phyloP scores from a whole-genome alignment of 2,329 filamentous ascomycete species.

The Emmonsia crescens region DNA sequence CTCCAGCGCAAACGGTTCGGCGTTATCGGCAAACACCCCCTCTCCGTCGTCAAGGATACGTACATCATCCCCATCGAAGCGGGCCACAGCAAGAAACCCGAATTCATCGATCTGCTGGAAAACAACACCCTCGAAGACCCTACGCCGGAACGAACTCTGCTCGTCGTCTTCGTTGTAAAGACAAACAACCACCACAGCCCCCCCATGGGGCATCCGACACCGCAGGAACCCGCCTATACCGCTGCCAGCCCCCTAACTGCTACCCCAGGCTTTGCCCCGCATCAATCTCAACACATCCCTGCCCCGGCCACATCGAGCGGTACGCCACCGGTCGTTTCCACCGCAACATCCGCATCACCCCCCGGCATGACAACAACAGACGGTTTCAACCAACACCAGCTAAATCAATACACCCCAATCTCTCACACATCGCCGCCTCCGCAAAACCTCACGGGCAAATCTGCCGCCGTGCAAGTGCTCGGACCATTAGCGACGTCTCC shows the following conservation, averaged over 20 bases:
- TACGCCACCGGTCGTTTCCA: slow-evolving; percentile 16
- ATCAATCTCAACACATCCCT: slow-evolving; percentile 4
- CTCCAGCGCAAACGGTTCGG: slow-evolving; percentile 70
- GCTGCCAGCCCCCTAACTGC: slow-evolving; percentile 26
- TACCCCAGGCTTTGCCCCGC: slow-evolving; percentile 12
- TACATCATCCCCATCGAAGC: slow-evolving; percentile 80
- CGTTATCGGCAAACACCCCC: slow-evolving; percentile 66
- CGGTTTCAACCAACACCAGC: slow-evolving; percentile 14
- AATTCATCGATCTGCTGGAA: slow-evolving; percentile 80
- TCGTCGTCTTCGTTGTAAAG: slow-evolving; percentile 77
- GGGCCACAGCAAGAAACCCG: slow-evolving; percentile 58
- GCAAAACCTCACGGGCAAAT: slow-evolving; percentile 37
- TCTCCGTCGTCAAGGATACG: slow-evolving; percentile 71
- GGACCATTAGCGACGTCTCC: slow-evolving; percentile 52
- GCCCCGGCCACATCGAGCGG: slow-evolving; percentile 12
- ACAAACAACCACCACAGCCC: slow-evolving; percentile 36
- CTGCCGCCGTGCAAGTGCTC: slow-evolving; percentile 52
- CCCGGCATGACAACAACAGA: slow-evolving; percentile 17
- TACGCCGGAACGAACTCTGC: slow-evolving; percentile 62
- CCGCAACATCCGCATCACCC: slow-evolving; percentile 10
- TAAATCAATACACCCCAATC: slow-evolving; percentile 11
- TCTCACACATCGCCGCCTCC: slow-evolving; percentile 17
- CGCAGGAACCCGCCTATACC: slow-evolving; percentile 26
- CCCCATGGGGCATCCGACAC: slow-evolving; percentile 28
- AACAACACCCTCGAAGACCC: slow-evolving; percentile 67